These are phyloP conservation scores for Aspergillus awamori DNA, from an alignment of 2,329 filamentous ascomycete genomes.

Conservation along the genomic window DNA sequence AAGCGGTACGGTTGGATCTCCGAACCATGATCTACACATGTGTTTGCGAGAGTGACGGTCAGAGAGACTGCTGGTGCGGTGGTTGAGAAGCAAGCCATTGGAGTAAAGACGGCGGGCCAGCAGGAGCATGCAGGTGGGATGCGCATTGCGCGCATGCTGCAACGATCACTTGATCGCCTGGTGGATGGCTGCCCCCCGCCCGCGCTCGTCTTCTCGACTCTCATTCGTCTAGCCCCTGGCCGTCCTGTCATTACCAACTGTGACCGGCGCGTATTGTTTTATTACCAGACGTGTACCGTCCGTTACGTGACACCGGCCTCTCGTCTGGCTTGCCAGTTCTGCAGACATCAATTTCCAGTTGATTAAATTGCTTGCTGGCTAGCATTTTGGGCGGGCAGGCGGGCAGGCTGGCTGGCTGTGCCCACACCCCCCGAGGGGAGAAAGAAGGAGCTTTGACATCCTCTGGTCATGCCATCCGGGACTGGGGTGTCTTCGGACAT, in stretches of 20 bases:
- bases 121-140: conserved; percentile 32
- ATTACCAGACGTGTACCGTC: conserved; percentile 32
- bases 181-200: conserved; percentile 31
- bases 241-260: conserved; percentile 22
- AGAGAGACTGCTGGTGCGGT: neutral
- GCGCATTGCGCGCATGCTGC: conserved; percentile 56
- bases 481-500: conserved; percentile 12
- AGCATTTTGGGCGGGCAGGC: neutral
- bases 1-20: conserved; percentile 32
- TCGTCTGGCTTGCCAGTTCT: conserved; percentile 11
- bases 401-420: neutral
- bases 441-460: conserved; percentile 2
- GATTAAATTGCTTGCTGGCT: neutral
- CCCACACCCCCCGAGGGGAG: neutral
- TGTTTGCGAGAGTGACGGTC: conserved; percentile 5
- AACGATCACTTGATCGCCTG: conserved; percentile 62
- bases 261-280: conserved; percentile 34
- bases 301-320: conserved; percentile 26
- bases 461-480: conserved; percentile 12
- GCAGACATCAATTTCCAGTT: conserved; percentile 11
- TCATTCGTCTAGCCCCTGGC: conserved; percentile 21
- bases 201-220: conserved; percentile 10
- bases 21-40: conserved; percentile 38
- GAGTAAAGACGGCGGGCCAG: conserved; percentile 14
- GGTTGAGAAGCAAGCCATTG: conserved; percentile 25